Evolutionary conservation across 306 rosid species (phyloP).

Genomic region (Dicorynia guianensis): DNA sequence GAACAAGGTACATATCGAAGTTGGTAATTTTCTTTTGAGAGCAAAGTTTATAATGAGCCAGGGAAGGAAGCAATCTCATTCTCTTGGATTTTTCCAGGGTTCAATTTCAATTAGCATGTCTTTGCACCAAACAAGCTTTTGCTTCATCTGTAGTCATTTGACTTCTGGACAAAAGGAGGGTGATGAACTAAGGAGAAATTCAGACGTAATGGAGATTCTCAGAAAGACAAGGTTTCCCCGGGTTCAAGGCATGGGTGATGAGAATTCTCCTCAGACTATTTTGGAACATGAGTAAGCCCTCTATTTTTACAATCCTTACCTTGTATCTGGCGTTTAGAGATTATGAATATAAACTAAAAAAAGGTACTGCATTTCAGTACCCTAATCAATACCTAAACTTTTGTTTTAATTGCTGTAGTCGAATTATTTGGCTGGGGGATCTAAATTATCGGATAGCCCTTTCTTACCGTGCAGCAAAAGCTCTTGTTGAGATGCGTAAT

Average conservation of each 20-base stretch:
- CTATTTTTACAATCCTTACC: constrained; percentile 3
- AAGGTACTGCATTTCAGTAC: not conserved
- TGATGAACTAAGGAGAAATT: constrained; percentile 85
- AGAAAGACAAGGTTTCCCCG: constrained; percentile 83
- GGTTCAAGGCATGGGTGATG: constrained; percentile 63
- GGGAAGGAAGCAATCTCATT: constrained; percentile 40
- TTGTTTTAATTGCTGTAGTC: constrained; percentile 58
- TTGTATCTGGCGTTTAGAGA: constrained; percentile 23
- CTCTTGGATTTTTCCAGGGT: constrained; percentile 73
- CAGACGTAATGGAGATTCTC: constrained; percentile 87
- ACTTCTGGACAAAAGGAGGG: constrained; percentile 96
- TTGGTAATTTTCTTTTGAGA: constrained; percentile 25
- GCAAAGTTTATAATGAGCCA: constrained; percentile 23
- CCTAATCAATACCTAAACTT: constrained; percentile 12
- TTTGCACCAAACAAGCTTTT: constrained; percentile 89
- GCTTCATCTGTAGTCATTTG: constrained; percentile 94
- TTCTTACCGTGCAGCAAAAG: constrained; percentile 75
- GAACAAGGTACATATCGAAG: constrained; percentile 66
- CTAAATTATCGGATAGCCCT: constrained; percentile 89
- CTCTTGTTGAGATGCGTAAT: constrained; percentile 85
- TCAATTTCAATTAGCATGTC: constrained; percentile 93
- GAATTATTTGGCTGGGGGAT: constrained; percentile 90
- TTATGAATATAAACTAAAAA: constrained; percentile 10
- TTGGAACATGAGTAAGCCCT: constrained; percentile 77
- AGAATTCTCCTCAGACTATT: constrained; percentile 76